These are phyloP conservation scores for Cymbidium sinense DNA, from an alignment of 106 monocot genomes.

Conservation along the genomic window DNA sequence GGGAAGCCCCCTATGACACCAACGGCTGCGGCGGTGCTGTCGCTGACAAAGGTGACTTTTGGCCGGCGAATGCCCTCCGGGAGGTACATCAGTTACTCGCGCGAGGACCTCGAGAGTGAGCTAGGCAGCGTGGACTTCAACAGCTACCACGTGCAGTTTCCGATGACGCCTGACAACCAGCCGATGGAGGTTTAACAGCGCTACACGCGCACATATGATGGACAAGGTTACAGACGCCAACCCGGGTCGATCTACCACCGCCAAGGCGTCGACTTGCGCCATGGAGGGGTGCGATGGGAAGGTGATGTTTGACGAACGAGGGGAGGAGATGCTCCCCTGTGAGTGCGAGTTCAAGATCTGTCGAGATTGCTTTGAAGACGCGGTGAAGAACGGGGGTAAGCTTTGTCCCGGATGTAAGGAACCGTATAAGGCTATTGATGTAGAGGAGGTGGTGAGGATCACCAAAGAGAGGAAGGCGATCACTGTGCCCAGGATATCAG, in stretches of 20 bases:
- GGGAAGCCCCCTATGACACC: neutral
- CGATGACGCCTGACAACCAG: constrained; percentile 75
- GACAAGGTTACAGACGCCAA: constrained; percentile 66
- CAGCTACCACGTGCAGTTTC: constrained; percentile 59
- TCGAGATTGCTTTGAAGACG: constrained; percentile 63
- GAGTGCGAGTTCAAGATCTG: constrained; percentile 86
- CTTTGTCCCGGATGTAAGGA: constrained; percentile 74
- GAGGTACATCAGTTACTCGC: constrained; percentile 17
- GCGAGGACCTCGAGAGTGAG: constrained; percentile 21
- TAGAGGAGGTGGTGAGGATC: constrained; percentile 35
- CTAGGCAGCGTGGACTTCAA: constrained; percentile 13
- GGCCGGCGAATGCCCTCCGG: constrained; percentile 15
- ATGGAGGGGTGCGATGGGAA: constrained; percentile 59
- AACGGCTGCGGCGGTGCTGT: neutral
- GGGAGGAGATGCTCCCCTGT: constrained; percentile 65
- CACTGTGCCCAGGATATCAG: constrained; percentile 25
- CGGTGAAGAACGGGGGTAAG: constrained; percentile 28
- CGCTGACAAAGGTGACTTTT: constrained; percentile 14
- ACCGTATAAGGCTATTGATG: constrained; percentile 40
- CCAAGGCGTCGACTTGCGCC: constrained; percentile 48
- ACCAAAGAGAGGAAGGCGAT: constrained; percentile 18
- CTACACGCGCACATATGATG: constrained; percentile 72
- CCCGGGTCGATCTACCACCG: constrained; percentile 38
- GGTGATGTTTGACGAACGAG: constrained; percentile 63
- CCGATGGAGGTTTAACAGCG: constrained; percentile 68